phyloP scores from a whole-genome alignment of 164 flowering plant genomes.

The Echeveria elegans region DNA sequence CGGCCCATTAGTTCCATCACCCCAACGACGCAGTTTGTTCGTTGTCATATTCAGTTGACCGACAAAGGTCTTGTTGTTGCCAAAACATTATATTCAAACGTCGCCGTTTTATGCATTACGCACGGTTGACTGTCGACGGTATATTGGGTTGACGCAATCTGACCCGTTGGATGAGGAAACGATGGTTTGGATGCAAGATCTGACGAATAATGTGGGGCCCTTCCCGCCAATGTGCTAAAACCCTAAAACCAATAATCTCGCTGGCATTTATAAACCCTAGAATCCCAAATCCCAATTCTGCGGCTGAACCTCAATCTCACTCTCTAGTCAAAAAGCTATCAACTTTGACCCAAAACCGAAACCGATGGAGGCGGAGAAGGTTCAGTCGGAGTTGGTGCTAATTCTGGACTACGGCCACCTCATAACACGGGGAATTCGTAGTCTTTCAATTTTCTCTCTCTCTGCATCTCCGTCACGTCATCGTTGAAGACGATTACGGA shows the following conservation, averaged over 20 bases:
- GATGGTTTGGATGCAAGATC: background rate
- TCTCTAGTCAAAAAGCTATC: conserved; percentile 1
- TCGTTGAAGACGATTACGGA: conserved; percentile 50
- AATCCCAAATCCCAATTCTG: conserved; percentile 10
- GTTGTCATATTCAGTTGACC: too few relatives aligned
- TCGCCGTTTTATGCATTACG: background rate
- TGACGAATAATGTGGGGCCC: background rate
- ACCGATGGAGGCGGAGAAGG: conserved; percentile 36
- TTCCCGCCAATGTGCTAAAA: conserved; percentile 13
- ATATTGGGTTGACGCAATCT: background rate
- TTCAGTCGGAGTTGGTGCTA: conserved; percentile 52
- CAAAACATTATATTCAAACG: background rate
- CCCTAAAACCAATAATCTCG: background rate
- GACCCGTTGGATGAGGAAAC: background rate
- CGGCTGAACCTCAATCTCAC: conserved; percentile 7
- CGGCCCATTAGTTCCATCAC: too few relatives aligned
- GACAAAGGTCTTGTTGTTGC: too few relatives aligned
- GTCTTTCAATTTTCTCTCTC: conserved; percentile 85
- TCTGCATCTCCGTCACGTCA: conserved; percentile 79
- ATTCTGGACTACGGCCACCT: conserved; percentile 89
- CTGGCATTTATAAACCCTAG: background rate
- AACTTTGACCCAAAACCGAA: background rate
- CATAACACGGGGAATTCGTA: conserved; percentile 81
- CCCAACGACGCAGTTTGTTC: too few relatives aligned
- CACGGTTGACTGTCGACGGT: background rate